Conservation (phyloP, 2,329 filamentous ascomycete species). For the Orbilia brochopaga region DNA sequence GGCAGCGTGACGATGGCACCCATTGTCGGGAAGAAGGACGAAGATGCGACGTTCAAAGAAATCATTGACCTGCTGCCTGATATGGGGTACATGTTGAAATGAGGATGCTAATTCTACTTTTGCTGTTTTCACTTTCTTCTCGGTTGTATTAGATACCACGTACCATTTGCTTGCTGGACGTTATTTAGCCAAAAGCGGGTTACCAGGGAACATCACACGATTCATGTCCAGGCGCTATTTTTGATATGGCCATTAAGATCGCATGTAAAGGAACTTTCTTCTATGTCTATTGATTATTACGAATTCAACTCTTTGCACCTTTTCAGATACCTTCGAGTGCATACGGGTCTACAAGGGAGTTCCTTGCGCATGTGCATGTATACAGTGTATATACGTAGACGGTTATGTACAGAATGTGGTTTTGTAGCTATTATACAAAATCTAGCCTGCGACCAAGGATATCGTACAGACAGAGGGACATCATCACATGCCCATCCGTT, state of each 20-base stretch:
- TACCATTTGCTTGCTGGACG: neutral
- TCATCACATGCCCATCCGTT: slow-evolving; percentile 1
- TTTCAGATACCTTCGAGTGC: too few relatives aligned
- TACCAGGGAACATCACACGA: neutral
- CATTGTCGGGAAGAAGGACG: slow-evolving; percentile 42
- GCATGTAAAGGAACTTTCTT: too few relatives aligned
- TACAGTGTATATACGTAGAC: too few relatives aligned
- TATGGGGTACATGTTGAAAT: slow-evolving; percentile 45
- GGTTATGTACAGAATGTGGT: too few relatives aligned
- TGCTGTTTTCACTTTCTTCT: slow-evolving; percentile 13
- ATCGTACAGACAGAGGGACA: neutral
- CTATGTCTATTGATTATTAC: too few relatives aligned
- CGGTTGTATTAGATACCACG: slow-evolving; percentile 29
- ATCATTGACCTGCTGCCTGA: slow-evolving; percentile 45
- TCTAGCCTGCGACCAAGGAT: neutral
- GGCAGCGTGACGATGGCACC: slow-evolving; percentile 41
- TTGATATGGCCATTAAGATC: too few relatives aligned
- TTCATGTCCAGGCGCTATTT: too few relatives aligned
- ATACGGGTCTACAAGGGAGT: neutral
- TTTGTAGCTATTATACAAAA: neutral
- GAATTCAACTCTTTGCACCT: too few relatives aligned
- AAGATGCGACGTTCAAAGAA: slow-evolving; percentile 30
- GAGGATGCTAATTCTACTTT: slow-evolving; percentile 3
- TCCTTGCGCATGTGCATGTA: too few relatives aligned
- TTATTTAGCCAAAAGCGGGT: neutral